Evolutionary conservation across 306 rosid species (phyloP).

Genomic region (Betula pendula): DNA sequence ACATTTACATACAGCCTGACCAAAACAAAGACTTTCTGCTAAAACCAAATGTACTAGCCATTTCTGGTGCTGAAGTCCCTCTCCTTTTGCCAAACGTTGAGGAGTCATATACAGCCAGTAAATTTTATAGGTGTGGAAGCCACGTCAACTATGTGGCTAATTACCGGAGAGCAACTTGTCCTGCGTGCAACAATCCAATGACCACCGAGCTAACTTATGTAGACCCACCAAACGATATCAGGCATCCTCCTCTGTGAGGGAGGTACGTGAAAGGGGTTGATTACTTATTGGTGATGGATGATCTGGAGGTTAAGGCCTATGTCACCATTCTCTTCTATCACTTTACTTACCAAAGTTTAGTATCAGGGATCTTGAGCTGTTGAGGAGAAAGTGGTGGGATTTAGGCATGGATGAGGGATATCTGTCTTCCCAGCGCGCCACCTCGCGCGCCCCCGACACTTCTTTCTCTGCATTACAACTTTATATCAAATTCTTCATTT

Average conservation of each 20-base stretch:
- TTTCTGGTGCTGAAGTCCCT: not conserved
- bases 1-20: not conserved
- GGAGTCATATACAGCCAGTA: no score
- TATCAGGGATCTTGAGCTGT: constrained; percentile 21
- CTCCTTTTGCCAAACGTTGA: not conserved
- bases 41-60: not conserved
- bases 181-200: not conserved
- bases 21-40: not conserved
- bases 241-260: not conserved
- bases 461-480: no score
- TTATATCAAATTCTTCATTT: no score
- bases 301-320: constrained; percentile 34
- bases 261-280: constrained; percentile 32
- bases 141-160: accelerated
- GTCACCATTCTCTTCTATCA: constrained; percentile 8
- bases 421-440: not conserved
- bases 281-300: constrained; percentile 41
- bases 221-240: not conserved
- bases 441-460: no score
- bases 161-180: no score
- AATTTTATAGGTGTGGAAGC: no score
- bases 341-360: constrained; percentile 18
- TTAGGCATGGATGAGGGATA: constrained; percentile 31
- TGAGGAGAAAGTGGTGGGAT: constrained; percentile 24
- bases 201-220: not conserved